These are phyloP conservation scores for Cercospora sojina DNA, from an alignment of 2,329 filamentous ascomycete species.

Conservation along the genomic window DNA sequence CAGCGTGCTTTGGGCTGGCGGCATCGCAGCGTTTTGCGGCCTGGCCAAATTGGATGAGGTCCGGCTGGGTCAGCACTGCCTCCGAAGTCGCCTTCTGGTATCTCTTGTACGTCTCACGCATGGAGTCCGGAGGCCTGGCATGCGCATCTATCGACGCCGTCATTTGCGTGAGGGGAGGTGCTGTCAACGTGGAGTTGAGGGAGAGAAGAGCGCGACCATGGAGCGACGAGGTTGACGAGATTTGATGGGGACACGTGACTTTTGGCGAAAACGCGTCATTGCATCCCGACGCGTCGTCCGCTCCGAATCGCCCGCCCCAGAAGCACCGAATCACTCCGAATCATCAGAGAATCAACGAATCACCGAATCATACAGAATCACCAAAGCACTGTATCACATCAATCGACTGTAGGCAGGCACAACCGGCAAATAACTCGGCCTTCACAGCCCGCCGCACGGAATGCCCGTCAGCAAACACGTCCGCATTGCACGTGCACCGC, in stretches of 20 bases:
- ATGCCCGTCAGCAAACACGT: conserved; percentile 19
- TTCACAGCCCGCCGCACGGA: not conserved
- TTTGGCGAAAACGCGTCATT: not conserved
- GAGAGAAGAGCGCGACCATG: not conserved
- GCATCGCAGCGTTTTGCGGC: not conserved
- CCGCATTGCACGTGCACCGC: conserved; percentile 17
- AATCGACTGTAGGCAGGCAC: not conserved
- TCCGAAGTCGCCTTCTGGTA: conserved; percentile 62
- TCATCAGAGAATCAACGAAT: not conserved
- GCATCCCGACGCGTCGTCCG: not conserved
- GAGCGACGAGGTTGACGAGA: not conserved
- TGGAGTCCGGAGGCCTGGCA: conserved; percentile 68
- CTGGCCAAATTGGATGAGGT: conserved; percentile 18
- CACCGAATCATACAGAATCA: not conserved
- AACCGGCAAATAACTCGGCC: not conserved
- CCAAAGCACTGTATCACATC: not conserved
- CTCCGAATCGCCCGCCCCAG: too few relatives aligned
- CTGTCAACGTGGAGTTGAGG: not conserved
- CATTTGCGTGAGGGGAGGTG: conserved; percentile 14
- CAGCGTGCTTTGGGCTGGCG: not conserved
- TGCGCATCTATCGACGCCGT: conserved; percentile 64
- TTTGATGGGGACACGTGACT: not conserved
- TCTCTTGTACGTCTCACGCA: conserved; percentile 72
- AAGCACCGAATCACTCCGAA: not conserved
- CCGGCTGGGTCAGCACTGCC: conserved; percentile 44